Evolutionary conservation across 352 stramenopile genomes (phyloP), one percentile per base, ranked within the genome.

Genomic region (Pythium plurisporium): DNA sequence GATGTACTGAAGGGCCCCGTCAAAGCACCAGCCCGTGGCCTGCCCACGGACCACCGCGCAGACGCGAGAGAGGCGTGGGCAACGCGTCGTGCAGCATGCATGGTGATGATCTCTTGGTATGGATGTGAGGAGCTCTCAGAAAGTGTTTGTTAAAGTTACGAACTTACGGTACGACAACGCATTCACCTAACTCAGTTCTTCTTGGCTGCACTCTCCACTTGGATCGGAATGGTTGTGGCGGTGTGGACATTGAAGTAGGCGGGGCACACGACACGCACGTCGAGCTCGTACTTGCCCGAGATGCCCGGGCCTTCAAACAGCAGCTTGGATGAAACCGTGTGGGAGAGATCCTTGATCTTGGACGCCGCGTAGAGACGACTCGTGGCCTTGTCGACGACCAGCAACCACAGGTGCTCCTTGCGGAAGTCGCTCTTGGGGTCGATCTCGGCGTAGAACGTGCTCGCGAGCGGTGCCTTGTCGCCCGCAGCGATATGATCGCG

Each of bases 331-430:
- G 59, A 34, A 14, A 88, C 73, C 44, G 72, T 50, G 17, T 79
- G 72, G 5, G 71, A 73, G 45, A 89, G 59, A 45, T 88, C 79
- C 47, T 77, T 46, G 23, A 76, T 74, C 76, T 94, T 91, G 70
- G 76, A 82, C 29, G 81, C 81, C 3, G 76, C 67, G 44, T 81
- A 89, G 3, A 94, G 53, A 12, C 73, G 76, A 4, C 67, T 79
- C 27, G 67, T 79, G 20, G 47, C 64, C 46, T 84, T 86, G 37
- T 94, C 79, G 36, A 79, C 64, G 23, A 90, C 72, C 7, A 90
- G 43, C 34, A 90, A 74, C 79, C 79, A 94, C 23, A 89, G 36
- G 36, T 87, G 72, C 41, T 91, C 83, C 63, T 87, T 87, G 26
- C 81, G 77, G 52, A 89, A 91, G 45, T 74, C 74, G 26, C 60